Conservation (phyloP, 2,329 filamentous ascomycete genomes). For the Bipolaris cookei region DNA sequence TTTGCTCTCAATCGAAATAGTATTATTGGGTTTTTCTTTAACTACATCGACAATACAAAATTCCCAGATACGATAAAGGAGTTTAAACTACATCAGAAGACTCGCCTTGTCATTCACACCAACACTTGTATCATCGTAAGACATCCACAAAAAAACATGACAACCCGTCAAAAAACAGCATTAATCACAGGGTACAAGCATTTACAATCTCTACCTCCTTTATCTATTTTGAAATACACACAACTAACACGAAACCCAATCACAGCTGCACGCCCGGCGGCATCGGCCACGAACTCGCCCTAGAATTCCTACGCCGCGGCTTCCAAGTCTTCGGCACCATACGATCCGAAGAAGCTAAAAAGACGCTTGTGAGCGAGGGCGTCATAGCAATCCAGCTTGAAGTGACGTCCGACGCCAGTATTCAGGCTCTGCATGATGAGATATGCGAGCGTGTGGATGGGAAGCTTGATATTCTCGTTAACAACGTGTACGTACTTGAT, state of each 20-base stretch:
- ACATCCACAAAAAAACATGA: neutral
- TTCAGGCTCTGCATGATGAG: neutral
- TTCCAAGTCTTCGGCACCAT: neutral
- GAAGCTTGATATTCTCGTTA: neutral
- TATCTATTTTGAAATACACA: neutral
- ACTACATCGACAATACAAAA: neutral
- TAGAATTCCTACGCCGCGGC: neutral
- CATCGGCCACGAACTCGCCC: constrained; percentile 1
- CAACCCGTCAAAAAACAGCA: neutral
- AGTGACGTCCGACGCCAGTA: neutral
- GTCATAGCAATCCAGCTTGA: neutral
- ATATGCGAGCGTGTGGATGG: neutral
- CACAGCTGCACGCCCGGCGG: neutral
- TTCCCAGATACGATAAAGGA: neutral
- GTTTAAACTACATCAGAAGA: neutral
- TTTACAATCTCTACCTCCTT: neutral
- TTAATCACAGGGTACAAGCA: neutral
- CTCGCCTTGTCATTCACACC: neutral
- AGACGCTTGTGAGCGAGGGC: neutral
- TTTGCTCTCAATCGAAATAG: neutral
- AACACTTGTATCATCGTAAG: neutral
- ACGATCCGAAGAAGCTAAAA: neutral
- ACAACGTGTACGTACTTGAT: neutral
- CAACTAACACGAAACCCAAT: neutral
- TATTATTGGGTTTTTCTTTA: neutral